Base-by-base conservation (phyloP, 331 rosid genomes). In the Pyracantha coccinea region DNA sequence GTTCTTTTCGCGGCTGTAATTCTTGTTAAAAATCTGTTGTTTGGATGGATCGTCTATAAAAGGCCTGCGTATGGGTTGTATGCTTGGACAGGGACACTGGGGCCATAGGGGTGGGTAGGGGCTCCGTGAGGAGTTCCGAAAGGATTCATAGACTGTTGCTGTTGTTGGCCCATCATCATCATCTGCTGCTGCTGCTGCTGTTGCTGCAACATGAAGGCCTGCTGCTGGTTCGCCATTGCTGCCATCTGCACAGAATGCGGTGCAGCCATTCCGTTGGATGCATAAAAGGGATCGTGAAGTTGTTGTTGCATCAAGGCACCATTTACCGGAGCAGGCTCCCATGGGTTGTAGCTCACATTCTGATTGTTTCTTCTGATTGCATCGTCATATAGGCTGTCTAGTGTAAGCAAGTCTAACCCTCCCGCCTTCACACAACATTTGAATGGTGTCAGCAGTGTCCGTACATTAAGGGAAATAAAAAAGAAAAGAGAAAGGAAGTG, bases 371-470 rank as follows among this genome's bases (percentile, higher is more conserved):
- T 85, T 79, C 98, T 86, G 54, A 90, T 84, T 21, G 99, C 99
- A 81, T 95, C 99, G 23, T 95, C 97, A 2, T 95, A 95, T 62
- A 95, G 87, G 83, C 99, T 95, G 90, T 95, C 98, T 72, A 95
- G 82, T 19, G 97, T 95, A 83, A 95, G 97, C 83, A 75, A 69
- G 92, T 95, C 99, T 35, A 95, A 84, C 27, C 99, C 99, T 78
- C 99, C 99, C 13, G 90, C 99, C 99, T 95, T 84, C 58, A 77
- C 65, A 60, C 38, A 79, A 64, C 28, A 71, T 54, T 32, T 38
- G 41, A 33, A 28, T 32, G 69, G 15, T 0, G 21, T 75, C 73
- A 83, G 47, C 15, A 64, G 68, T 24, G 38, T 67, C 50, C 25
- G 17, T 17, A 55, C 58, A 52, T 57, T 66, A 55, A n/a, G 32